phyloP scores from a whole-genome alignment of 257 asterid species.

The Vinca minor region DNA sequence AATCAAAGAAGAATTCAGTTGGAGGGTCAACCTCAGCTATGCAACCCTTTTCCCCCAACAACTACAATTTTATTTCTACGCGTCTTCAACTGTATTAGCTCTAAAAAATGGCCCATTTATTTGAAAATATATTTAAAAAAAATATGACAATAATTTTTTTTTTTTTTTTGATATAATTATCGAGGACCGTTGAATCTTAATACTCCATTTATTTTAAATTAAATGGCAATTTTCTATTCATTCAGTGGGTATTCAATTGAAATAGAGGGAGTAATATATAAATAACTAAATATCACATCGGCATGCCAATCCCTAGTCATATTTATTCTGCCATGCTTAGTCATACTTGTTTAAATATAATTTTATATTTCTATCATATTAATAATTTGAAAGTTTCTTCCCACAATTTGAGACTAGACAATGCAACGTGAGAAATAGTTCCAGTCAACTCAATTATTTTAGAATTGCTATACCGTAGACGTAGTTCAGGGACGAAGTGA shows the following conservation, averaged over 20 bases:
- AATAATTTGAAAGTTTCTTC: background rate
- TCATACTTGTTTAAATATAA: background rate
- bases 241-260: too few relatives aligned
- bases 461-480: background rate
- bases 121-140: too few relatives aligned
- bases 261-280: background rate
- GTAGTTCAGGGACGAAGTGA: too few relatives aligned
- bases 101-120: conserved; percentile 1
- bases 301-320: too few relatives aligned
- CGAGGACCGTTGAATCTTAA: too few relatives aligned
- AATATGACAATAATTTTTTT: background rate
- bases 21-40: conserved; percentile 19
- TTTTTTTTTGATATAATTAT: background rate
- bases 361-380: background rate
- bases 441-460: conserved; percentile 13
- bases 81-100: conserved; percentile 2
- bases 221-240: too few relatives aligned
- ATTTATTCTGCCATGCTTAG: too few relatives aligned
- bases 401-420: background rate
- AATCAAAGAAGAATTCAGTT: conserved; percentile 10
- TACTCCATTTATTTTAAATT: too few relatives aligned
- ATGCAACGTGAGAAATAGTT: conserved; percentile 6
- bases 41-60: conserved; percentile 8
- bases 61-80: conserved; percentile 11
- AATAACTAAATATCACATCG: background rate